phyloP scores from a whole-genome alignment of 495 filamentous ascomycete genomes.

The Aspergillus kassunensis region DNA sequence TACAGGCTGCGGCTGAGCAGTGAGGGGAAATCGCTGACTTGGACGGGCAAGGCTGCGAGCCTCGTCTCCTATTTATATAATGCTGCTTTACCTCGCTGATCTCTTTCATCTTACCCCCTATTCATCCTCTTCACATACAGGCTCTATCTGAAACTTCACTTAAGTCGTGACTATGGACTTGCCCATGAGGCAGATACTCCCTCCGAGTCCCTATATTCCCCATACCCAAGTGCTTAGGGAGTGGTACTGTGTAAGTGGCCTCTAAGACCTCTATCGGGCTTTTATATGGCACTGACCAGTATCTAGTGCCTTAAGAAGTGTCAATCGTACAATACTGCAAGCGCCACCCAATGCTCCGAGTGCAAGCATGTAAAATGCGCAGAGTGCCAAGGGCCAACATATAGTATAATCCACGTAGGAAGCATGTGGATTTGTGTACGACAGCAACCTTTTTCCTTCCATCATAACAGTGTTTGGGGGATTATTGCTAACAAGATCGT shows the following conservation, averaged over 20 bases:
- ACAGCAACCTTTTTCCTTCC: neutral
- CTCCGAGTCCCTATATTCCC: neutral
- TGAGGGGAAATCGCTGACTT: too few species aligned
- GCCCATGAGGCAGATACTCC: neutral
- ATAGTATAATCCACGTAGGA: neutral
- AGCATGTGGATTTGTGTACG: slow-evolving; percentile 14
- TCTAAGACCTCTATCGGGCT: neutral
- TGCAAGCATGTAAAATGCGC: slow-evolving; percentile 14
- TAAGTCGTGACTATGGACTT: neutral
- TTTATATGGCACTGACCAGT: neutral
- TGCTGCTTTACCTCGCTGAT: neutral
- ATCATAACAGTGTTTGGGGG: neutral
- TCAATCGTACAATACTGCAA: slow-evolving; percentile 7
- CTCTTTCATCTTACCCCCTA: neutral
- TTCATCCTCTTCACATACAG: neutral
- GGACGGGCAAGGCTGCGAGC: too few species aligned
- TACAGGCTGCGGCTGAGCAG: too few species aligned
- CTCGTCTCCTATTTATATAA: too few species aligned
- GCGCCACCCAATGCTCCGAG: neutral
- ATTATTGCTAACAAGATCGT: neutral
- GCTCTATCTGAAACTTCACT: neutral
- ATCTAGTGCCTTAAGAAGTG: slow-evolving; percentile 6
- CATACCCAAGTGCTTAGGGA: neutral
- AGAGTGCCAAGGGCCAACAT: slow-evolving; percentile 4
- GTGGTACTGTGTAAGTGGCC: slow-evolving; percentile 13